These are phyloP conservation scores for Exophiala xenobiotica DNA, from an alignment of 2,329 filamentous ascomycete species.

Conservation along the genomic window DNA sequence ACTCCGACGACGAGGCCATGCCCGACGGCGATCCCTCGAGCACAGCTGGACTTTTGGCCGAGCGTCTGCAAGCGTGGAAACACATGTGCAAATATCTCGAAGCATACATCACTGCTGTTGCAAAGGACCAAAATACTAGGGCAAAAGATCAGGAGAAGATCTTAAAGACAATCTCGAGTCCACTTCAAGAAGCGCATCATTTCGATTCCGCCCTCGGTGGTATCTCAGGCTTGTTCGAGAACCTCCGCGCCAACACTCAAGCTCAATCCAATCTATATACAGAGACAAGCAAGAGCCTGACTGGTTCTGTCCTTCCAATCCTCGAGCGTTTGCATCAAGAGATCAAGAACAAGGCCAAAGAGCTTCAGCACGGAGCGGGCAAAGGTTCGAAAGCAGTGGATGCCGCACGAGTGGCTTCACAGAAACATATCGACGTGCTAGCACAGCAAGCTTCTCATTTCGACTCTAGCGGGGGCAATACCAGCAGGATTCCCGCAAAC, in stretches of 20 bases:
- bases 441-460: constrained; percentile 80
- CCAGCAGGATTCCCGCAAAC: constrained; percentile 53
- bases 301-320: constrained; percentile 79
- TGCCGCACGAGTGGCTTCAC: constrained; percentile 78
- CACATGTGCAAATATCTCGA: constrained; percentile 89
- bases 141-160: constrained; percentile 95
- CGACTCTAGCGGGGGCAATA: constrained; percentile 70
- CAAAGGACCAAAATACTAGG: constrained; percentile 80
- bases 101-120: constrained; percentile 80
- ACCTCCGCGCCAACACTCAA: constrained; percentile 86
- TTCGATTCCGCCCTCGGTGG: constrained; percentile 90
- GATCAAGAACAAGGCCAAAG: constrained; percentile 95
- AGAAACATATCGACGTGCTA: constrained; percentile 94
- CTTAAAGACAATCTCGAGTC: constrained; percentile 84
- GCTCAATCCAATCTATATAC: constrained; percentile 83
- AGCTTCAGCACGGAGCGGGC: constrained; percentile 74
- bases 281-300: constrained; percentile 89
- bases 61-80: constrained; percentile 93
- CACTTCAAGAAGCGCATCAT: constrained; percentile 85
- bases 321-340: constrained; percentile 90
- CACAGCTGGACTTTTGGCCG: constrained; percentile 77
- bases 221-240: constrained; percentile 87
- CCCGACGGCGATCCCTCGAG: constrained; percentile 62
- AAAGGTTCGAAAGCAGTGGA: constrained; percentile 90
- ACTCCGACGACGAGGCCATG: constrained; percentile 57